Base-by-base conservation (phyloP, 768 basidiomycete genomes). In the Tricholoma saponaceum region DNA sequence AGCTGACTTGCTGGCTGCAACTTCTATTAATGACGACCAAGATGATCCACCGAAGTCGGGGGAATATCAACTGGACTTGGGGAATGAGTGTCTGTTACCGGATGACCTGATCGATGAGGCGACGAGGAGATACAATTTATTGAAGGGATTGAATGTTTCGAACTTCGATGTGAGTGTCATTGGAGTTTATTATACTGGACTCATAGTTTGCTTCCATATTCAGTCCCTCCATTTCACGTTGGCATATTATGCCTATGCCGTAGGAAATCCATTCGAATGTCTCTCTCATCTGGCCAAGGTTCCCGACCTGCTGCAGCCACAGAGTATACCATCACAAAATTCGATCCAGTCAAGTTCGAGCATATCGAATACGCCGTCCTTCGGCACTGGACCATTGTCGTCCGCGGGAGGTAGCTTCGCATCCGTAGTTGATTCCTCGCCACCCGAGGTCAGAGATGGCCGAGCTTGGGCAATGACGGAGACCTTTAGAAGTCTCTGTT, bases 161-260 rank as follows among this genome's bases (percentile, higher is more conserved):
- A 83, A 79, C 58, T 77, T 75, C 33, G 83, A 89, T 67, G 87
- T 87, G 71, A 69, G 86, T 82, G 13, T 23, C 20, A 22, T 26
- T 23, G 10, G 13, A 50, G 7, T 54, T 18, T 12, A 44, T 46
- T 22, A 8, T 50, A 25, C 3, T 28, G 37, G 54, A 35, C 51
- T 37, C 37, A 35, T 51, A 26, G 23, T 39, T 30, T 35, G 13
- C n/a, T 58, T 54, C 63, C 37, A 61, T 58, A 53, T 51, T 26
- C 62, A 94, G 91, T 85, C 85, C 10, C 75, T 90, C 14, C 75
- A 80, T 60, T 77, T 91, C 57, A 79, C 83, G 0, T 74, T 91
- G 51, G 91, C 90, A 2, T 92, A 92, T 70, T 89, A 89, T 65
- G 84, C 86, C 3, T 92, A 90, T 69, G 90, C 92, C 0, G 70